Evolutionary conservation across 345 rosid species (phyloP).

Genomic region (Brassica incana): DNA sequence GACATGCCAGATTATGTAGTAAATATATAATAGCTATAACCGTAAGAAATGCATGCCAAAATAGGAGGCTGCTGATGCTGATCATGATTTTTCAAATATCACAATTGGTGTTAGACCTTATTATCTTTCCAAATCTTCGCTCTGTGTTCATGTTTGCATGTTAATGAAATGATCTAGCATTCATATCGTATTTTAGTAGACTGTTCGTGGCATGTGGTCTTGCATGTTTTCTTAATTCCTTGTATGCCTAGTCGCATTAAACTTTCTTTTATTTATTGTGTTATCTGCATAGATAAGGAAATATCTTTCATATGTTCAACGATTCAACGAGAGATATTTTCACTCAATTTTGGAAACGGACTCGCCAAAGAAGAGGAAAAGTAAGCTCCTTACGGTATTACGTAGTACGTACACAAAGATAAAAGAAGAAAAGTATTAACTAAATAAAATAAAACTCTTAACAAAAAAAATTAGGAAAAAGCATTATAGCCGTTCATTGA

Average conservation of each 20-base stretch:
- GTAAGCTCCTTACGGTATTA: not conserved
- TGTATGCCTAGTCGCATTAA: not conserved
- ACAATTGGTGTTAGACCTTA: not conserved
- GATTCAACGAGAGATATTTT: not conserved
- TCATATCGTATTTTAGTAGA: not conserved
- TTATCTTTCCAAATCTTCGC: not conserved
- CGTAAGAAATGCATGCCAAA: not conserved
- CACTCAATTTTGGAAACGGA: not conserved
- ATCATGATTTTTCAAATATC: not conserved
- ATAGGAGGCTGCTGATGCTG: not conserved
- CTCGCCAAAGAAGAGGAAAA: not conserved
- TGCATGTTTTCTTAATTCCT: not conserved
- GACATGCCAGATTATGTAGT: not conserved
- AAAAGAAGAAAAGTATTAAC: not conserved
- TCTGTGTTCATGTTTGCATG: not conserved
- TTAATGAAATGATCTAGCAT: not conserved
- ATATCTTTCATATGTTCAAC: not conserved
- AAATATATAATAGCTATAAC: not conserved
- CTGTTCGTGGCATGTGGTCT: not conserved
- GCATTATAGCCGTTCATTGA: constrained; percentile 15
- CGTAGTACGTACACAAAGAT: not conserved
- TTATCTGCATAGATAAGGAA: not conserved
- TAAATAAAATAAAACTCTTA: not conserved
- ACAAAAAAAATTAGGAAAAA: not conserved
- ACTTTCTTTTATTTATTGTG: not conserved